phyloP scores from a whole-genome alignment of 345 rosid genomes.

The Syzygium aqueum region DNA sequence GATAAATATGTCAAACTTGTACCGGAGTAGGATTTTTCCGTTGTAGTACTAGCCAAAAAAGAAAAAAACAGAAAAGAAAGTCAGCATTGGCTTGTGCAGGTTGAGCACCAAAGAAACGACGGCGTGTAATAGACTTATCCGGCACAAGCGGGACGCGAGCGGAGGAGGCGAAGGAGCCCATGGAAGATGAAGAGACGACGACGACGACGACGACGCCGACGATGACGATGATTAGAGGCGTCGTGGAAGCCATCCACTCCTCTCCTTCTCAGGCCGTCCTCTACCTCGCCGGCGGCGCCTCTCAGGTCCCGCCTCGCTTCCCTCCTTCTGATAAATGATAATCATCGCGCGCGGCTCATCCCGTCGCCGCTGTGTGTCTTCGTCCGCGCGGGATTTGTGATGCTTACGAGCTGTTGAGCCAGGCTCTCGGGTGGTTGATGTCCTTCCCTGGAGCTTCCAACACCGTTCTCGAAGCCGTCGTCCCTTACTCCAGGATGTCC shows the following conservation, averaged over 20 bases:
- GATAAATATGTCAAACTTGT: too few relatives aligned
- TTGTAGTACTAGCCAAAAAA: too few relatives aligned
- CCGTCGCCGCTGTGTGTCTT: not conserved
- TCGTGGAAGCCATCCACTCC: conserved; percentile 73
- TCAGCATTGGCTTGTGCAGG: too few relatives aligned
- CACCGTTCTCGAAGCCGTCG: conserved; percentile 77
- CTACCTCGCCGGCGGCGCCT: conserved; percentile 81
- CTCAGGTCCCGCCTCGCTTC: conserved; percentile 40
- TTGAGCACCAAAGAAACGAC: not conserved
- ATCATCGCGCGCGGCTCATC: fast-evolving
- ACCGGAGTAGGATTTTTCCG: too few relatives aligned
- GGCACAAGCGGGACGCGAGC: not conserved
- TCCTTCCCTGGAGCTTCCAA: conserved; percentile 86
- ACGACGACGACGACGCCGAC: conserved; percentile 4
- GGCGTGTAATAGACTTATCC: not conserved
- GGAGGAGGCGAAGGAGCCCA: not conserved
- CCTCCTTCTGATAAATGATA: not conserved
- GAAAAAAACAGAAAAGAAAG: not conserved
- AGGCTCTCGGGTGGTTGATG: conserved; percentile 74
- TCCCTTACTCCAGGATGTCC: conserved; percentile 70
- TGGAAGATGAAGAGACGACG: not conserved
- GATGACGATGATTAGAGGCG: conserved; percentile 34
- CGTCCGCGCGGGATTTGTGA: not conserved
- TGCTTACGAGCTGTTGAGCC: not conserved
- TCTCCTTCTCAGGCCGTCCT: conserved; percentile 63